Conservation (phyloP, 768 basidiomycete species). For the Ramaria sp. region DNA sequence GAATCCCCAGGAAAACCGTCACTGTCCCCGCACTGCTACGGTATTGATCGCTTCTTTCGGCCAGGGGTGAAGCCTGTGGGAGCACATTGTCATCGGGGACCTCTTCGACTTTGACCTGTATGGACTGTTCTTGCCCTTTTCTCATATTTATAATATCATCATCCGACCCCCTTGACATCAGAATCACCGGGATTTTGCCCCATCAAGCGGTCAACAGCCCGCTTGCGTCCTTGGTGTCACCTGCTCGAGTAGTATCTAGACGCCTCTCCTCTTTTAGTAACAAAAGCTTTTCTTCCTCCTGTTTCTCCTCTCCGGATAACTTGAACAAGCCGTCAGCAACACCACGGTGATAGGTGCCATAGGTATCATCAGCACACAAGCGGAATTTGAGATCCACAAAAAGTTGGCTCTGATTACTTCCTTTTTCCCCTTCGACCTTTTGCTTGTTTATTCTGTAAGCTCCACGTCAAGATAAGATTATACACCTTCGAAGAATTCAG, state of each 20-base stretch:
- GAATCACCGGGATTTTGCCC: neutral
- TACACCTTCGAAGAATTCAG: constrained; percentile 13
- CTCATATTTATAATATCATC: neutral
- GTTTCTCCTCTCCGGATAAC: constrained; percentile 16
- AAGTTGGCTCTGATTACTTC: constrained; percentile 3
- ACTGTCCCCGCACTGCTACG: neutral
- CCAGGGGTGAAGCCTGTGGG: constrained; percentile 1
- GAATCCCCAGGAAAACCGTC: too few relatives aligned
- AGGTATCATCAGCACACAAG: neutral
- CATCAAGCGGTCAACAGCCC: neutral
- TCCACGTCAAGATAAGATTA: constrained; percentile 19
- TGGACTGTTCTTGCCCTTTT: constrained; percentile 8
- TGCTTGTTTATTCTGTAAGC: constrained; percentile 15
- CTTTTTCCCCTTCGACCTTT: neutral
- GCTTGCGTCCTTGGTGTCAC: neutral
- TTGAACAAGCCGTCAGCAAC: constrained; percentile 13
- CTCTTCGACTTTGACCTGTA: constrained; percentile 12
- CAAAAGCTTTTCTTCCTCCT: constrained; percentile 8
- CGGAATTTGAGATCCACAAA: neutral
- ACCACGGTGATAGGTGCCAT: constrained; percentile 14
- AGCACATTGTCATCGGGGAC: constrained; percentile 13
- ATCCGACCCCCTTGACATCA: neutral
- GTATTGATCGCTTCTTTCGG: too few relatives aligned
- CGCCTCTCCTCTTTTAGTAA: neutral
- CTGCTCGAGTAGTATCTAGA: neutral